phyloP scores from a whole-genome alignment of 1,284 basidiomycete species.

The Ceratobasidium sp. region DNA sequence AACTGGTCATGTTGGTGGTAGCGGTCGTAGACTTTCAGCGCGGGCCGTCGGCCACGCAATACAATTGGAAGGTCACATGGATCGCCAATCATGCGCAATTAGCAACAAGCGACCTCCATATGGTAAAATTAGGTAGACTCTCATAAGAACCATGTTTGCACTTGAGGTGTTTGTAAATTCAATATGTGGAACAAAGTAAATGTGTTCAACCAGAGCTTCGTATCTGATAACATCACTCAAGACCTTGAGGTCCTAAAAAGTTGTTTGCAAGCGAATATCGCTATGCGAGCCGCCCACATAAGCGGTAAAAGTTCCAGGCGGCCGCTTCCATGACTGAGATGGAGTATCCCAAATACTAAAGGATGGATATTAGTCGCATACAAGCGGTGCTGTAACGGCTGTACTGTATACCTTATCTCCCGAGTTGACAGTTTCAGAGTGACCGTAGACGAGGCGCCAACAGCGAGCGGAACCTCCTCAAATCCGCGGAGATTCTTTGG shows the following conservation, averaged over 20 bases:
- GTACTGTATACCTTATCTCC: conserved; percentile 40
- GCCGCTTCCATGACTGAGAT: conserved; percentile 44
- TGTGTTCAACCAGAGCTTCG: background rate
- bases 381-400: background rate
- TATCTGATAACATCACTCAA: background rate
- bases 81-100: background rate
- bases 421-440: conserved; percentile 28
- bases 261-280: conserved; percentile 42
- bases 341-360: conserved; percentile 45
- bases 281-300: conserved; percentile 44
- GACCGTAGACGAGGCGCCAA: conserved; percentile 42
- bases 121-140: background rate
- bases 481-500: conserved; percentile 51
- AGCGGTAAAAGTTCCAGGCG: conserved; percentile 43
- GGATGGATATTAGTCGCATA: background rate
- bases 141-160: background rate
- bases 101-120: background rate
- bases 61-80: background rate
- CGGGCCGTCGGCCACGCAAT: background rate
- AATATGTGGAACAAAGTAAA: background rate
- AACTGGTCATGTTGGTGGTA: background rate
- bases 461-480: conserved; percentile 45
- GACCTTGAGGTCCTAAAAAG: conserved; percentile 16
- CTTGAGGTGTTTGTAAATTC: background rate
- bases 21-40: background rate